Base-by-base conservation (phyloP, 2,329 filamentous ascomycete genomes). In the Fonsecaea pedrosoi region DNA sequence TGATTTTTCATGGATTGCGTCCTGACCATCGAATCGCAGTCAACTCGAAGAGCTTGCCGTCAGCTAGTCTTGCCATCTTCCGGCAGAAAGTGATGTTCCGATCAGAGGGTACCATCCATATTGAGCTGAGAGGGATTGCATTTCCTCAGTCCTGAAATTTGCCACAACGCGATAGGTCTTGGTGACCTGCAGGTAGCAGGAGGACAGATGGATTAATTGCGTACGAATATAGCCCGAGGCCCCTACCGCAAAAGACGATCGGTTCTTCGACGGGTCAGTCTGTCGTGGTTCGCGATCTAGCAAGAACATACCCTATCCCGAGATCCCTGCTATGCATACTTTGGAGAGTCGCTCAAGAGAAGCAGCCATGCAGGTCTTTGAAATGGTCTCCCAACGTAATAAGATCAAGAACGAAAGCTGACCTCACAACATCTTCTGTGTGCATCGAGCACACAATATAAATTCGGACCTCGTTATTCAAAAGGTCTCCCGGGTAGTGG, bases 81-180 rank as follows among this genome's bases (percentile, higher is more conserved):
- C 45, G 15, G 45, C 21, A 12, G n/a, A 50, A 50, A 50, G 2
- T n/a, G 18, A 48, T 50, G 18, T 25, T 18, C 13, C 15, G 25
- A 3, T 10, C 18, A 25, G 3, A 50, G 30, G 18, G 18, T 25
- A 50, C 25, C 9, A 25, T 25, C 45, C 45, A 38, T 58, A 15
- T 12, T 25, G 9, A 58, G 55, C 30, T 55, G 54, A 30, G 10
- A 54, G 35, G 54, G 45, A 50, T 50, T 50, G 45, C 45, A 50
- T 25, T 50, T 50, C 45, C 45, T 4, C 8, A 10, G 45, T 12
- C 8, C 15, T 54, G 34, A 25, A 25, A 25, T 25, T 15, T 18
- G 34, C 59, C n/a, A n/a, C 18, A 10, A 25, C 45, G 45, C 18
- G 9, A 25, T 25, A 50, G 15, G 45, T 50, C 45, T 25, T 10